Evolutionary conservation across 192 early-diverging fungal genomes (phyloP).

Genomic region (Entomortierella parvispora): DNA sequence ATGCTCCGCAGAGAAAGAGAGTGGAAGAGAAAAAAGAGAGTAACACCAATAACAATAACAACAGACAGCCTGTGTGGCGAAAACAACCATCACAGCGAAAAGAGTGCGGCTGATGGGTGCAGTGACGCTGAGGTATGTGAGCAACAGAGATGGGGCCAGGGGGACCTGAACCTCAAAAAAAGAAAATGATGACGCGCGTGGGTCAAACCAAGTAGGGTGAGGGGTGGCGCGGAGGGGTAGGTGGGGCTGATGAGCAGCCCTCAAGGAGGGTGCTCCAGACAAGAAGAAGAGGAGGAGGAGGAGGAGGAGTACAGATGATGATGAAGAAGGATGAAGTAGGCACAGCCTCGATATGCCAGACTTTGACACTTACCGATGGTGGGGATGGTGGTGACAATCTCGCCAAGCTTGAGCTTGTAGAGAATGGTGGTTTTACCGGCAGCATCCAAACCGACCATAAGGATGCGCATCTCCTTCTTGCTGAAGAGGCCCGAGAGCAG

Average conservation of each 20-base stretch:
- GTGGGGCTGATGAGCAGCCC: neutral
- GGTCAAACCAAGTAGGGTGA: neutral
- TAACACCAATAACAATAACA: no score
- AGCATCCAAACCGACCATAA: conserved; percentile 96
- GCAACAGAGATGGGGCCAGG: no score
- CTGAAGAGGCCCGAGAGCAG: conserved; percentile 84
- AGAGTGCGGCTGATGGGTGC: no score
- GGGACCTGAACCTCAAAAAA: no score
- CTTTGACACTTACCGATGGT: conserved; percentile 85
- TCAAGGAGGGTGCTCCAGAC: conserved; percentile 9
- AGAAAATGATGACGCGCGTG: neutral
- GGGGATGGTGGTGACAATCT: conserved; percentile 99
- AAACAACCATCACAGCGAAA: no score
- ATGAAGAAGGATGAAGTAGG: neutral
- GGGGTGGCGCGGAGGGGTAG: neutral
- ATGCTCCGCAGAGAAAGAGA: no score
- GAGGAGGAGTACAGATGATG: neutral
- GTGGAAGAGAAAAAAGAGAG: no score
- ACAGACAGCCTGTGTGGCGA: no score
- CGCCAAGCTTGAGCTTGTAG: conserved; percentile 98
- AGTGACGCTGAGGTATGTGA: no score
- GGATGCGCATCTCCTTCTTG: conserved; percentile 97
- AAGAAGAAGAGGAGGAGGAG: neutral
- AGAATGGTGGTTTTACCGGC: conserved; percentile 99
- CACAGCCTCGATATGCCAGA: neutral